These are phyloP conservation scores for Claviceps purpurea DNA, from an alignment of 2,329 filamentous ascomycete species.

Conservation along the genomic window DNA sequence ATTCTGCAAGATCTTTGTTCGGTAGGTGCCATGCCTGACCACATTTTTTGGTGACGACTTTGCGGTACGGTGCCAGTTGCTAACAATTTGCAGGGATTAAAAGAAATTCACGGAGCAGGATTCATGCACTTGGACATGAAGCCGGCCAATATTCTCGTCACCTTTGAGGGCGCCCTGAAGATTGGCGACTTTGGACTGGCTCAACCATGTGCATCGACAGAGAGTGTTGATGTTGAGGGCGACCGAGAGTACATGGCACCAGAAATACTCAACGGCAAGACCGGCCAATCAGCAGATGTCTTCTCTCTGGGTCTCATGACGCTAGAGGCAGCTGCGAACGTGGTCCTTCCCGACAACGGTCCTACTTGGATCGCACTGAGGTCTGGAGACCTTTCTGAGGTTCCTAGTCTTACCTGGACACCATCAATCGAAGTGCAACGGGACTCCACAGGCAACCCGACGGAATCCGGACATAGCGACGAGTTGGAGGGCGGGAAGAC, in stretches of 20 bases:
- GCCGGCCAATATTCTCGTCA: constrained; percentile 72
- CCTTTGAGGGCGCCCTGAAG: constrained; percentile 68
- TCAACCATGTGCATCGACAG: constrained; percentile 59
- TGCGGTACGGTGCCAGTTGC: background rate
- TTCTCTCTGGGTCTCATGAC: constrained; percentile 92
- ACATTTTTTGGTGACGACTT: background rate
- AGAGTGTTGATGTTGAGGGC: constrained; percentile 76
- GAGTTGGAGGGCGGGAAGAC: constrained; percentile 19
- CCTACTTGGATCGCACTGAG: constrained; percentile 81
- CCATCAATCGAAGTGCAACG: constrained; percentile 56
- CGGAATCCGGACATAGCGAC: constrained; percentile 19
- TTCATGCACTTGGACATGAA: constrained; percentile 81
- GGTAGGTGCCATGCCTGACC: constrained; percentile 41
- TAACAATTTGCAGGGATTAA: constrained; percentile 50
- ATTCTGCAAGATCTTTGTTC: constrained; percentile 75
- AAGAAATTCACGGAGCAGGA: constrained; percentile 77
- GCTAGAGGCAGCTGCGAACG: constrained; percentile 87
- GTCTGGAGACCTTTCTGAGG: constrained; percentile 75
- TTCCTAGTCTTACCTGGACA: constrained; percentile 78
- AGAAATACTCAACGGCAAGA: constrained; percentile 75
- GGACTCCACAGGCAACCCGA: constrained; percentile 48
- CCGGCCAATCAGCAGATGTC: constrained; percentile 83
- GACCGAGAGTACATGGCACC: constrained; percentile 94
- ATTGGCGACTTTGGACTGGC: constrained; percentile 83
- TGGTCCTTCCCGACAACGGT: constrained; percentile 86